Evolutionary conservation across 768 basidiomycete species (phyloP).

Genomic region (Hypholoma sublateritium): DNA sequence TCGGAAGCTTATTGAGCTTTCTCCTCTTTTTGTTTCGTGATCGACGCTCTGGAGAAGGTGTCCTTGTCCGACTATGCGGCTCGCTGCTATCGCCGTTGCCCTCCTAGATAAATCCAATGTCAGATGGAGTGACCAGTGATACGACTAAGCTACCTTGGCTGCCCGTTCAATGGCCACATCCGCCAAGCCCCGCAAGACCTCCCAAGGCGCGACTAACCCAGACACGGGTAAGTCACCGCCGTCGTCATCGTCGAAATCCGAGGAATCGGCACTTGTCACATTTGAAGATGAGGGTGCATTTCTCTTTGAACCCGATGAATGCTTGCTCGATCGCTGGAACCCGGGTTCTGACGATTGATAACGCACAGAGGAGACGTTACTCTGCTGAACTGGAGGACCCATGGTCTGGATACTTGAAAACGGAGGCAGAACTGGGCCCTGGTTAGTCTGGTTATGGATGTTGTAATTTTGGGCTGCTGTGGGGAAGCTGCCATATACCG

Average conservation of each 20-base stretch:
- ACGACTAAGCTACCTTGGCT: slow-evolving; percentile 54
- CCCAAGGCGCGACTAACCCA: slow-evolving; percentile 85
- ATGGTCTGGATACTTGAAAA: slow-evolving; percentile 70
- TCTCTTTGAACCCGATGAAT: slow-evolving; percentile 54
- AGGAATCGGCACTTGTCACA: slow-evolving; percentile 77
- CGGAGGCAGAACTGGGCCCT: slow-evolving; percentile 63
- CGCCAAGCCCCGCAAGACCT: slow-evolving; percentile 77
- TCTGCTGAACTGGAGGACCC: slow-evolving; percentile 40
- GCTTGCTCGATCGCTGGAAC: slow-evolving; percentile 29
- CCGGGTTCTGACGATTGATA: slow-evolving; percentile 51
- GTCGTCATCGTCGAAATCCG: slow-evolving; percentile 83
- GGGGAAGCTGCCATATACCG: slow-evolving; percentile 42
- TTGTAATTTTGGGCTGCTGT: slow-evolving; percentile 35
- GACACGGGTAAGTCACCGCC: slow-evolving; percentile 77
- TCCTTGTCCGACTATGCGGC: slow-evolving; percentile 71
- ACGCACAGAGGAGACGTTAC: slow-evolving; percentile 59
- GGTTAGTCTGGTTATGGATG: slow-evolving; percentile 28
- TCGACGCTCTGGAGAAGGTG: slow-evolving; percentile 70
- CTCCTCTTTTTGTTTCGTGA: slow-evolving; percentile 71
- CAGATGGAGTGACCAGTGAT: neutral
- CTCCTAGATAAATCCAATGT: slow-evolving; percentile 30
- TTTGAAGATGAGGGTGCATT: slow-evolving; percentile 58
- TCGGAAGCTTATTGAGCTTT: slow-evolving; percentile 59
- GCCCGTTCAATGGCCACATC: slow-evolving; percentile 81
- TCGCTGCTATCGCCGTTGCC: slow-evolving; percentile 80